Evolutionary conservation across 352 stramenopile genomes (phyloP), one percentile per base, ranked within the genome.

Genomic region (Pythium phragmiticola): DNA sequence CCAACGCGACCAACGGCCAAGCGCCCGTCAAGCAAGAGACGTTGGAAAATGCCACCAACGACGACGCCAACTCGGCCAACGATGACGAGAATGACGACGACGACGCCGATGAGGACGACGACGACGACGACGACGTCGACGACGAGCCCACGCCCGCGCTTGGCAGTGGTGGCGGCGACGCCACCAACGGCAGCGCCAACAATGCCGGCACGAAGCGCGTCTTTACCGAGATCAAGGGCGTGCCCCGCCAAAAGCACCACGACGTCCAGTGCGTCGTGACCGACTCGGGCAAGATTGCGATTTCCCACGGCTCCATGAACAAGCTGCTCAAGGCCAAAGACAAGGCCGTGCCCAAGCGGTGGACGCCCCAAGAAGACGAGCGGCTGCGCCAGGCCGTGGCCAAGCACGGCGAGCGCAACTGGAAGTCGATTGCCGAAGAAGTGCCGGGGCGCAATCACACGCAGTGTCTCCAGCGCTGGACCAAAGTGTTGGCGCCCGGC

Each of bases 401-500:
- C 16, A 81, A 79, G 48, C 84, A 92, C 56, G 86, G 87, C 42
- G 86, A 93, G 61, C 78, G 87, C 26, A 94, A 95, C 63, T 96
- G 88, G 88, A 94, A 95, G 52, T 90, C 83, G 8, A 95, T 96
- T 45, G 88, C 88, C 3, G 81, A 92, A 51, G 76, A 92, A 69
- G 87, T 96, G 16, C 82, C 84, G 8, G 83, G 84, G 0, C 81
- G 88, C 43, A 92, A 95, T 68, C 88, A 95, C 71, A 93, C 88
- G 47, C 88, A 96, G 68, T 96, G 88, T 71, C 72, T 96, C n/a
- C 88, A 96, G 65, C 76, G 88, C 9, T 96, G 88, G 88, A 95
- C 88, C 16, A 96, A 97, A 63, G 88, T 98, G 51, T 72, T 98
- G 14, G 91, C 92, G 12, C 95, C 95, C 6, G 95, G 94, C n/a